A percentile compares a stretch with the other conserved stretches of the same genome.
Evolutionary conservation across 2,329 filamentous ascomycete species (phyloP).

Genomic region (Penicillium janthinellum): DNA sequence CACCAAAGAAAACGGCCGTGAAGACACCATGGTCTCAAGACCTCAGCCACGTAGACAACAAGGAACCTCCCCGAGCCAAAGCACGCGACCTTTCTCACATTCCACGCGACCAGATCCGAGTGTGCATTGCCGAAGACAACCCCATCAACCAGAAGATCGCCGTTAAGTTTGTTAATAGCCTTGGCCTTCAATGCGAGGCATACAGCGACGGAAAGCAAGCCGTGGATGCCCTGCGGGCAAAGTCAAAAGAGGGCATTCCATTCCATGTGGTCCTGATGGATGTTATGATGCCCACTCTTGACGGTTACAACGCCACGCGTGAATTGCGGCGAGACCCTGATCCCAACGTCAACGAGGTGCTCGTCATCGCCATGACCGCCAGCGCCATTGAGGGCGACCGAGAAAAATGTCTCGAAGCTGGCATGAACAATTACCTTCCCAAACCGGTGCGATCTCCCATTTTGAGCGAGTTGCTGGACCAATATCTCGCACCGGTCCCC

Average conservation of each 20-base stretch:
- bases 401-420: conserved; percentile 91
- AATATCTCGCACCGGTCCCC: conserved; percentile 60
- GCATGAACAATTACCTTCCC: conserved; percentile 96
- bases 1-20: conserved; percentile 59
- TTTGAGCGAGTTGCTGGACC: conserved; percentile 78
- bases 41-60: conserved; percentile 43
- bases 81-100: conserved; percentile 71
- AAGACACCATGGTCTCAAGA: conserved; percentile 60
- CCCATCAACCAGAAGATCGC: conserved; percentile 93
- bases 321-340: conserved; percentile 76
- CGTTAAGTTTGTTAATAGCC: conserved; percentile 81
- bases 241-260: conserved; percentile 69
- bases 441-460: conserved; percentile 92
- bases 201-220: conserved; percentile 89
- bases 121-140: conserved; percentile 95
- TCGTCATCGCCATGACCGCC: conserved; percentile 98
- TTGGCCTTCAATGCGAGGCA: conserved; percentile 84
- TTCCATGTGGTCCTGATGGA: conserved; percentile 96
- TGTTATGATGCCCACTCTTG: conserved; percentile 91
- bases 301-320: conserved; percentile 89
- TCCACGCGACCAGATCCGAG: conserved; percentile 74
- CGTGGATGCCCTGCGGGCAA: conserved; percentile 77
- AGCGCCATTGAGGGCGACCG: conserved; percentile 91
- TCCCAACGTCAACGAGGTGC: conserved; percentile 73
- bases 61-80: conserved; percentile 46